Evolutionary conservation across 306 rosid genomes (phyloP).

Genomic region (Acacia confusa): DNA sequence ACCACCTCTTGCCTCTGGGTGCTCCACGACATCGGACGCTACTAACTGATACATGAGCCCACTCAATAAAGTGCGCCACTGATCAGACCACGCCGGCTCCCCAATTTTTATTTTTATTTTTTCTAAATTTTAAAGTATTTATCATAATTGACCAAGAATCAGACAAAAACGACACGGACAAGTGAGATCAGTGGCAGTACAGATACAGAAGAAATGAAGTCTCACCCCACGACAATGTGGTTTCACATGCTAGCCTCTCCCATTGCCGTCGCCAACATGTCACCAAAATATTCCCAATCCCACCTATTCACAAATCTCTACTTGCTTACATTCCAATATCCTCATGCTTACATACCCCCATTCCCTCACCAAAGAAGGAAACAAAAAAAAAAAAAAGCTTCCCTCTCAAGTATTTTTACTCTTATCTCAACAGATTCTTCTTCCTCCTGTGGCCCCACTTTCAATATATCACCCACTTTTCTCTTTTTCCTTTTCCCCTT

Average conservation of each 20-base stretch:
- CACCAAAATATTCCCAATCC: not conserved
- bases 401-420: not conserved
- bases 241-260: not conserved
- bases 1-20: not conserved
- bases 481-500: not conserved
- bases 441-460: not conserved
- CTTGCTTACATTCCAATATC: not conserved
- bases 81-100: not conserved
- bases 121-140: not conserved
- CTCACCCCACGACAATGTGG: not conserved
- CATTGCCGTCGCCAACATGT: not conserved
- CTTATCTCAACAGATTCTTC: not conserved
- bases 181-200: not conserved
- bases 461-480: not conserved
- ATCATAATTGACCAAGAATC: not conserved
- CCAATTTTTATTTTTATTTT: not conserved
- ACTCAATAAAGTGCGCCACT: not conserved
- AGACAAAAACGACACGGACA: not conserved
- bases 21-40: slow-evolving; percentile 26
- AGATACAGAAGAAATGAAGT: not conserved
- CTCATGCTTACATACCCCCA: not conserved
- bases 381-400: not conserved
- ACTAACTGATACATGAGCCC: not conserved
- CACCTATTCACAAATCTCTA: not conserved
- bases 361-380: not conserved